These are phyloP conservation scores for Clonostachys rhizophaga DNA, from an alignment of 2,329 filamentous ascomycete genomes.

Conservation along the genomic window DNA sequence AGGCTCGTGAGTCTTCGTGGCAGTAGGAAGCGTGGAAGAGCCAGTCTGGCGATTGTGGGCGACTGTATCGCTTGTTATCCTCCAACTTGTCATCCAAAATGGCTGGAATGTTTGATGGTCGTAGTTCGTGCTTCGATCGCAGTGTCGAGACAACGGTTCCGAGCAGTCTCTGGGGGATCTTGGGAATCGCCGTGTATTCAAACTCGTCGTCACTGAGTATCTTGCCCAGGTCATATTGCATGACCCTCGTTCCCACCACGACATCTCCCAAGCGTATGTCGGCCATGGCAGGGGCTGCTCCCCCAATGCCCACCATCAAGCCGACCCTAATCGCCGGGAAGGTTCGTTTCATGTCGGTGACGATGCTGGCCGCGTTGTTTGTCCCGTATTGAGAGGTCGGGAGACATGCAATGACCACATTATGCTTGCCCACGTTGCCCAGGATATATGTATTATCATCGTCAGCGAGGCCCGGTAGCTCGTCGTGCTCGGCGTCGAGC, in stretches of 20 bases:
- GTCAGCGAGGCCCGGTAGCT: neutral
- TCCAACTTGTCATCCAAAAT: neutral
- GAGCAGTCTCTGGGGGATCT: neutral
- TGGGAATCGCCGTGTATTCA: neutral
- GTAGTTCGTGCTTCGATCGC: neutral
- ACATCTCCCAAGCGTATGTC: constrained; percentile 11
- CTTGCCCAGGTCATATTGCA: constrained; percentile 14
- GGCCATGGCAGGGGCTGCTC: constrained; percentile 7
- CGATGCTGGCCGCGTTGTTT: constrained; percentile 11
- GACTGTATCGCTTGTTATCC: neutral
- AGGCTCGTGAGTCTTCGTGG: neutral
- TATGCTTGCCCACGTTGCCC: constrained; percentile 10
- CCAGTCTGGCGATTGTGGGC: neutral
- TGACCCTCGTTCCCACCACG: constrained; percentile 11
- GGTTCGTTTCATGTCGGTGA: constrained; percentile 5
- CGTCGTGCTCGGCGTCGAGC: constrained; percentile 14
- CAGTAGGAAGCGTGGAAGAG: neutral
- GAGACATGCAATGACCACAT: constrained; percentile 17
- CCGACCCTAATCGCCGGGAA: constrained; percentile 5
- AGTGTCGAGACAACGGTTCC: constrained; percentile 4
- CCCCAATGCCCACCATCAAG: constrained; percentile 15
- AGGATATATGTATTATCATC: constrained; percentile 16
- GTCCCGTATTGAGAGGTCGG: constrained; percentile 10
- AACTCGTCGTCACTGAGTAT: constrained; percentile 1
- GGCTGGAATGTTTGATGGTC: neutral